Evolutionary conservation across 1,284 basidiomycete genomes (phyloP), one percentile per base, ranked within the genome.

Genomic region (Fomitopsis betulina): DNA sequence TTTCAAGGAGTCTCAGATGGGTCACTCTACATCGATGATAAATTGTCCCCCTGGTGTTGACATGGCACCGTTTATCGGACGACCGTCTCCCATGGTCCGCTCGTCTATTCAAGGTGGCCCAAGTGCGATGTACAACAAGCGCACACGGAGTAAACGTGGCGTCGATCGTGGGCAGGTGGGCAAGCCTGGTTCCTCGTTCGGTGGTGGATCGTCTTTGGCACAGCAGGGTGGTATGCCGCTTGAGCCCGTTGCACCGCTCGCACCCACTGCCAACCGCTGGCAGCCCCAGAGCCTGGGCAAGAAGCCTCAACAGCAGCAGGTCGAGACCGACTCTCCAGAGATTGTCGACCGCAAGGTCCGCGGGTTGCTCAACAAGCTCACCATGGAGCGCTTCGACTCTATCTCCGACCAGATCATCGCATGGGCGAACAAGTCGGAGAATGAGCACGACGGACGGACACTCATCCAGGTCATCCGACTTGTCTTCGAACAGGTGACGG

Each of bases 351-450:
- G 94, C 61, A 98, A 97, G 78, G 95, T 98, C 78, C 96, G 94
- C 76, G 80, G 79, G 54, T 75, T 98, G 61, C 88, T 99, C 69
- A 98, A 98, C 85, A 98, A 96, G 79, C 85, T 98, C 51, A 97
- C 96, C 1, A 90, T 96, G 84, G 94, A 98, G 79, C 93, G 93
- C 71, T 98, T 98, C 79, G 94, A 96, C 66, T 90, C 92, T 6
- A 97, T 98, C 68, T 96, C 67, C 6, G 62, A 67, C 53, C 67
- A 68, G 58, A 67, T 68, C 57, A 67, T 68, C 54, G 52, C 54
- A 91, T 98, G 92, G 92, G 95, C 94, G 45, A 97, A 98, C 84
- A 94, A 87, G 78, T 95, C 91, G 5, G 86, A 89, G 75, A 83
- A 88, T 64, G 95, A 99, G 81, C 92, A 85, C 70, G 94, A 98